phyloP scores from a whole-genome alignment of 768 basidiomycete genomes.

The Tylopilus rubrobrunneus region DNA sequence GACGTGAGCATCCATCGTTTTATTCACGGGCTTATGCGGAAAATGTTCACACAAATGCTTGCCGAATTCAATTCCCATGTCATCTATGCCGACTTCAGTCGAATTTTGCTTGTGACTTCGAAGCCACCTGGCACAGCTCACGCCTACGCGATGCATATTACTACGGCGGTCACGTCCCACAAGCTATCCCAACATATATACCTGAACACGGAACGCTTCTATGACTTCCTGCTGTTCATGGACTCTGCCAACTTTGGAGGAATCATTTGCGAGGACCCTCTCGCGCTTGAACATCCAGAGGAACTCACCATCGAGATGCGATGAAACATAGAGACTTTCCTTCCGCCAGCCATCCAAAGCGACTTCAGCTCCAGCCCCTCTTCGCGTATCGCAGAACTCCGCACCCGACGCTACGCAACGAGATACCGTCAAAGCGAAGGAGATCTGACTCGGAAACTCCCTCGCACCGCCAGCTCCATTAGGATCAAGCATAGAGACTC shows the following conservation, averaged over 20 bases:
- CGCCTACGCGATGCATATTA: constrained; percentile 95
- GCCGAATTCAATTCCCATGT: constrained; percentile 95
- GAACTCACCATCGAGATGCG: constrained; percentile 74
- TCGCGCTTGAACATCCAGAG: constrained; percentile 63
- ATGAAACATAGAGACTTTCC: constrained; percentile 91
- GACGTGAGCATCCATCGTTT: constrained; percentile 93
- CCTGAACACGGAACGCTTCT: constrained; percentile 82
- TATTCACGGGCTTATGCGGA: constrained; percentile 93
- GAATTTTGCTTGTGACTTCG: constrained; percentile 85
- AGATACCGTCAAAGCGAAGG: constrained; percentile 65
- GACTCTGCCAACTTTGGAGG: constrained; percentile 91
- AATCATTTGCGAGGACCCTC: constrained; percentile 77
- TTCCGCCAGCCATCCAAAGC: constrained; percentile 76
- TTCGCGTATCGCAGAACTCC: constrained; percentile 65
- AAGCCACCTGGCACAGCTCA: constrained; percentile 94
- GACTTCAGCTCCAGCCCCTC: constrained; percentile 70
- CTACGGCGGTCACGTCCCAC: constrained; percentile 88
- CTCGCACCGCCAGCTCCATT: constrained; percentile 63
- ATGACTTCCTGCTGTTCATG: constrained; percentile 95
- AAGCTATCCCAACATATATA: constrained; percentile 94
- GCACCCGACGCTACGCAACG: constrained; percentile 61
- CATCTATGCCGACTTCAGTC: constrained; percentile 90
- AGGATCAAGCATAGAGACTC: constrained; percentile 60
- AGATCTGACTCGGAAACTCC: constrained; percentile 78
- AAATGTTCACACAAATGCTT: constrained; percentile 94